phyloP scores from a whole-genome alignment of 208 protist genomes.

The Polymyxa betae region DNA sequence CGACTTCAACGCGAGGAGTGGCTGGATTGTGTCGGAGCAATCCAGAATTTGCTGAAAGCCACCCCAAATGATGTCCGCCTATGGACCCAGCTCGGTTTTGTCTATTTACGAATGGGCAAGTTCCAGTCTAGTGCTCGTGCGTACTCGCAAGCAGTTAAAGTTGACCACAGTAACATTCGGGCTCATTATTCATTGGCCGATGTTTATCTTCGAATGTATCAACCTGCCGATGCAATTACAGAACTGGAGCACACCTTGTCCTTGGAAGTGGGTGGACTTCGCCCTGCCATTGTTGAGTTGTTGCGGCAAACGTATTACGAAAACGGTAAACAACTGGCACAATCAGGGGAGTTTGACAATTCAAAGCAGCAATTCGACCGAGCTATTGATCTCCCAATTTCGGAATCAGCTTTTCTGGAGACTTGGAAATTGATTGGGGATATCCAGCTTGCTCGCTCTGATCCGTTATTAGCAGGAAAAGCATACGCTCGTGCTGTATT shows the following conservation, averaged over 20 bases:
- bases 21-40: not conserved
- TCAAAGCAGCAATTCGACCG: not conserved
- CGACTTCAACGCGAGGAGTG: not conserved
- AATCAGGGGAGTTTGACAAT: not conserved
- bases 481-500: not conserved
- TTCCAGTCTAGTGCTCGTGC: not conserved
- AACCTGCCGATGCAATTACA: not conserved
- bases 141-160: not conserved
- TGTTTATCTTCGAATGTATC: not conserved
- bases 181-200: not conserved
- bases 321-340: not conserved
- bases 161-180: not conserved
- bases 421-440: not conserved
- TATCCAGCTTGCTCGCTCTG: not conserved
- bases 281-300: not conserved
- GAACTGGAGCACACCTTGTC: not conserved
- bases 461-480: not conserved
- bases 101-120: slow-evolving; percentile 29
- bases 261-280: not conserved
- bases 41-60: slow-evolving; percentile 13
- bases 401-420: not conserved
- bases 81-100: slow-evolving; percentile 1
- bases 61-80: not conserved
- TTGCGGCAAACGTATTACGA: not conserved
- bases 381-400: not conserved